Evolutionary conservation across 129 eudicot genomes (phyloP).

Genomic region (Escallonia herrerae): DNA sequence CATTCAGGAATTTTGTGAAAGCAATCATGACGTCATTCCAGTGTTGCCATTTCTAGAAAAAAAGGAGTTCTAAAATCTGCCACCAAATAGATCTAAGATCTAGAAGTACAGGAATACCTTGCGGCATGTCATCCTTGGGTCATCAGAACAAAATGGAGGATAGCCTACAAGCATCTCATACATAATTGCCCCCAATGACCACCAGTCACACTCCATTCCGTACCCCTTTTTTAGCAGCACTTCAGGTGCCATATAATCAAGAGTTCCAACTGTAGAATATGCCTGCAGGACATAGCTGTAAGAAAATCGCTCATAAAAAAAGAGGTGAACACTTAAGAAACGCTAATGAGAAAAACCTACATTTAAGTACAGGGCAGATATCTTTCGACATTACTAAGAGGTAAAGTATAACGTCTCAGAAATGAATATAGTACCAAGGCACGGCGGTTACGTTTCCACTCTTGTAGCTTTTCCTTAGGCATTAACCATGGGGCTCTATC

Average conservation of each 20-base stretch:
- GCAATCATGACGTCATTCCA: background rate
- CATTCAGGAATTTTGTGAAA: too few relatives aligned
- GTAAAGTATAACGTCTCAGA: background rate
- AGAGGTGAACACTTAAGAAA: slow-evolving; percentile 3
- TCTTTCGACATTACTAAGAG: background rate
- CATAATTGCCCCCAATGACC: slow-evolving; percentile 90
- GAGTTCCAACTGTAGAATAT: slow-evolving; percentile 91
- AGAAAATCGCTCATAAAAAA: slow-evolving; percentile 4
- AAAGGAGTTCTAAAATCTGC: background rate
- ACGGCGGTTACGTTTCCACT: slow-evolving; percentile 89
- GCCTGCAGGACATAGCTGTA: slow-evolving; percentile 38
- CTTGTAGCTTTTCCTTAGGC: slow-evolving; percentile 82
- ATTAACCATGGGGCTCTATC: slow-evolving; percentile 71
- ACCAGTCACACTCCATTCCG: slow-evolving; percentile 95
- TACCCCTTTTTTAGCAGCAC: slow-evolving; percentile 80
- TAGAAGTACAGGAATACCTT: slow-evolving; percentile 31
- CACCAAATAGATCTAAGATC: background rate
- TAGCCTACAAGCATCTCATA: slow-evolving; percentile 93
- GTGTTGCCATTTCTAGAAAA: background rate
- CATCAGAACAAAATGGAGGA: slow-evolving; percentile 95
- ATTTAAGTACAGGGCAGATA: background rate
- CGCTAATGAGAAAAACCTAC: background rate
- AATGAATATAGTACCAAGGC: slow-evolving; percentile 53
- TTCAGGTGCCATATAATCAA: slow-evolving; percentile 94
- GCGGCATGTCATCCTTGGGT: slow-evolving; percentile 88